Conservation (phyloP, 345 rosid genomes). For the Salix caprea region DNA sequence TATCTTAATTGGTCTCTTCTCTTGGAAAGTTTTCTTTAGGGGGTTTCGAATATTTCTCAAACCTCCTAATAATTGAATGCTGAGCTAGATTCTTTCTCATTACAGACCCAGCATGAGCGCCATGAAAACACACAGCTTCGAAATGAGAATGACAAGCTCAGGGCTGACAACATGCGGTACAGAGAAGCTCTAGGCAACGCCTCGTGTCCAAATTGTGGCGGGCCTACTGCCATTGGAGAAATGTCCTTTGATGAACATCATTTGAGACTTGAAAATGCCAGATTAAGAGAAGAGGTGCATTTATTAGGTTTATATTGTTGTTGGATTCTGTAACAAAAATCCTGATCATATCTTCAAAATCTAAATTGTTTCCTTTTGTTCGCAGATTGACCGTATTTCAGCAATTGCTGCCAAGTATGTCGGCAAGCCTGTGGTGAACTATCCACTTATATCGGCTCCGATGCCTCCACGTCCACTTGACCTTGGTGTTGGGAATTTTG, state of each 20-base stretch:
- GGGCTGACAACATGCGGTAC: slow-evolving; percentile 79
- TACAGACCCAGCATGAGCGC: slow-evolving; percentile 86
- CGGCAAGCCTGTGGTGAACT: slow-evolving; percentile 82
- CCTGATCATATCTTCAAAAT: background rate
- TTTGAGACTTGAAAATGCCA: slow-evolving; percentile 77
- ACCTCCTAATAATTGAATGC: background rate
- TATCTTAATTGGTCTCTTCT: background rate
- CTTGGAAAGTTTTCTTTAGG: background rate
- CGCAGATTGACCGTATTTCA: slow-evolving; percentile 79
- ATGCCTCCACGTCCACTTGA: slow-evolving; percentile 63
- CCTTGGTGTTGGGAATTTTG: slow-evolving; percentile 53
- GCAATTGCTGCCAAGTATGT: slow-evolving; percentile 93
- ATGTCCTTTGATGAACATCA: slow-evolving; percentile 97
- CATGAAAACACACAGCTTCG: slow-evolving; percentile 78
- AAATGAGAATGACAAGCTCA: slow-evolving; percentile 77
- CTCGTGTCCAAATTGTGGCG: slow-evolving; percentile 94
- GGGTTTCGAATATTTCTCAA: background rate
- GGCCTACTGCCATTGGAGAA: slow-evolving; percentile 88
- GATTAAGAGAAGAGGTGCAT: slow-evolving; percentile 82
- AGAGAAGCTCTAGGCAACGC: slow-evolving; percentile 89
- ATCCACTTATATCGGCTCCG: slow-evolving; percentile 62
- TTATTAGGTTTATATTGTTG: background rate
- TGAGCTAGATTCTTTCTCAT: background rate
- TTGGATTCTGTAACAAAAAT: background rate
- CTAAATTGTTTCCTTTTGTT: background rate